Evolutionary conservation across 305 asterid species (phyloP), one percentile per base, ranked within the genome.

Genomic region (Fraxinus latifolia): DNA sequence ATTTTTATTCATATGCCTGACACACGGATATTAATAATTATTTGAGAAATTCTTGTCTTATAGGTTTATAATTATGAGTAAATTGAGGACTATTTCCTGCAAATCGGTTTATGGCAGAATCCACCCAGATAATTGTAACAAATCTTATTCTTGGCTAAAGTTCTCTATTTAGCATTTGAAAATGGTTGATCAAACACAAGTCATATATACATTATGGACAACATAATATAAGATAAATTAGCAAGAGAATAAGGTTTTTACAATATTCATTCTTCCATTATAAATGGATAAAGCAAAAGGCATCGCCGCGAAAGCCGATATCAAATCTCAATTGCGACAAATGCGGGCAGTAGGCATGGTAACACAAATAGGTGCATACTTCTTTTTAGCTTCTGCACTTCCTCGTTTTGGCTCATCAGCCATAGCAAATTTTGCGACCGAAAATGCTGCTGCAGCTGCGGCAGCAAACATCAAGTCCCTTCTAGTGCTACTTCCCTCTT

Each of bases 291-390:
- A 62, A 23, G 25, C 32, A 0, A 0, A 23, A 62, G 71, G 71
- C 71, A 62, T 62, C 27, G 19, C 67, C 27, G 19, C 67, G 23
- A 17, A 17, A 58, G 68, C 12, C 68, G 25, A 23, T 8, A 29
- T 68, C 8, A 68, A 14, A 68, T 14, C 19, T 83, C 75, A 88
- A 11, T 84, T 74, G 85, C 68, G 93, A 82, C 97, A 94, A 79
- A 94, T 88, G 27, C 84, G 90, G 72, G 98, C 96, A 2, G 98
- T 94, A 60, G 98, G 98, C 83, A 84, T 94, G 7, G 97, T 90
- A 14, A 90, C 96, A 76, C 97, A 92, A 27, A 94, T 34, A 4
- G 92, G 90, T 0, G 86, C 96, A 4, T 93, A 94, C 92, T 91
- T 94, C 95, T 94, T 94, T 82, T 81, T 91, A 0, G 97, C 97